Evolutionary conservation across 2,329 filamentous ascomycete genomes (phyloP).

Genomic region (Stagonosporopsis vannaccii): DNA sequence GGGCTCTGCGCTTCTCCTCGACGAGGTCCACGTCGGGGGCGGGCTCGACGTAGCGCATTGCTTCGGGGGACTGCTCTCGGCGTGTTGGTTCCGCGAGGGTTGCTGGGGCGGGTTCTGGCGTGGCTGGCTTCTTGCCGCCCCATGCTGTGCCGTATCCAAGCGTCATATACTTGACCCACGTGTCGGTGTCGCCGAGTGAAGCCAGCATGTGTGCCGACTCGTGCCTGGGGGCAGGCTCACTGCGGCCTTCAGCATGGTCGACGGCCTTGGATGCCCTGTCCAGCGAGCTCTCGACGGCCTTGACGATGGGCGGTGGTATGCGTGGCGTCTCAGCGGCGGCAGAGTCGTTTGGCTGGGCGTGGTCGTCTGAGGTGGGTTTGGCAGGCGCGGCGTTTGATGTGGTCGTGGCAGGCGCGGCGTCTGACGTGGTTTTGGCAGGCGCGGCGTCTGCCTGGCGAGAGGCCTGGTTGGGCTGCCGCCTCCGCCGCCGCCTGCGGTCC

Average conservation of each 20-base stretch:
- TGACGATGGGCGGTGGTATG: slow-evolving; percentile 58
- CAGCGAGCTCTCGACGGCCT: slow-evolving; percentile 54
- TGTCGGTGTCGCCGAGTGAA: slow-evolving; percentile 54
- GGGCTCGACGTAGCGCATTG: slow-evolving; percentile 48
- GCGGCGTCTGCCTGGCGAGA: slow-evolving; percentile 7
- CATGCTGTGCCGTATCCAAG: slow-evolving; percentile 56
- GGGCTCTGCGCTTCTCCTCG: slow-evolving; percentile 67
- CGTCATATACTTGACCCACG: slow-evolving; percentile 60
- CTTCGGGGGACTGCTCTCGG: slow-evolving; percentile 26
- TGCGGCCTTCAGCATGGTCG: slow-evolving; percentile 26
- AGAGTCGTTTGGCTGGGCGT: slow-evolving; percentile 11
- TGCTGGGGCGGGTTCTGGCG: not conserved
- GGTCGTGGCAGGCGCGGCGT: slow-evolving; percentile 5
- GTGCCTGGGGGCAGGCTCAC: slow-evolving; percentile 23
- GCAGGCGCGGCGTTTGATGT: slow-evolving; percentile 8
- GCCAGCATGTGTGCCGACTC: slow-evolving; percentile 39
- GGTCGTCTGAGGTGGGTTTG: slow-evolving; percentile 7
- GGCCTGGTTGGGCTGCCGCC: slow-evolving; percentile 39
- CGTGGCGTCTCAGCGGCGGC: slow-evolving; percentile 33
- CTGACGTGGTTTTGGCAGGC: slow-evolving; percentile 5
- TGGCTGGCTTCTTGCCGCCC: slow-evolving; percentile 38
- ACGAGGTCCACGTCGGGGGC: slow-evolving; percentile 55
- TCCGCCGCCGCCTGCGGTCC: slow-evolving; percentile 61
- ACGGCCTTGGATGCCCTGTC: slow-evolving; percentile 52
- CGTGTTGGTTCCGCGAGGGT: slow-evolving; percentile 2